Base-by-base conservation (phyloP, 257 asterid genomes). In the Nicotiana benthamiana region DNA sequence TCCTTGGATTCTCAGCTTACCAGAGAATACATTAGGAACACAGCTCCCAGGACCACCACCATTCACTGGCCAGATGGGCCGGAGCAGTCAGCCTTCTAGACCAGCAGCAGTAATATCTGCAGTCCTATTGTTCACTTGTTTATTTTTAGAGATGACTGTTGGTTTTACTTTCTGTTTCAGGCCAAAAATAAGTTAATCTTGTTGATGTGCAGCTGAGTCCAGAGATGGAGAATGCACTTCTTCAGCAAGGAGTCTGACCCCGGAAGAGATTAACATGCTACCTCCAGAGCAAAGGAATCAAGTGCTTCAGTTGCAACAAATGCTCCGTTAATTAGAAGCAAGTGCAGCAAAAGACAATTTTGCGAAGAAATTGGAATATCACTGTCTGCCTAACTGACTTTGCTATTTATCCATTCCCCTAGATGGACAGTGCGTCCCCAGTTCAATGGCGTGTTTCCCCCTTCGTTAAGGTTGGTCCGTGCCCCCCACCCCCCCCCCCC, bases 241-340 rank as follows among this genome's bases (percentile, higher is more conserved):
- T 96, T 66, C 97, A 93, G 89, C 98, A 92, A 91, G 93, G 97
- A 94, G 93, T 87, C 95, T 96, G 67, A 91, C 97, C 13, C 97
- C 95, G 0, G 99, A 94, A 78, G 95, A 94, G 91, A 94, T 96
- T 84, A 90, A 91, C 81, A 84, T 86, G 90, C 91, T 96, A 72
- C 99, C 97, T 6, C 83, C 91, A 0, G 99, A 94, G 53, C 99
- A 94, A 82, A 90, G 99, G 84, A 90, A 80, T 87, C 98, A 96
- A 91, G 90, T 94, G 79, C 87, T 96, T 81, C 96, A 94, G 89
- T 84, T 96, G 93, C 99, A 92, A 87, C 97, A 94, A 85, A 91
- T 90, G 92, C 92, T 96, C 80, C 95, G 97, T 13, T 96, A 87
- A 64, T 90, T 87, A 90, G 76, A 67, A 30, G 7, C 32, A 27